A percentile compares a stretch with the other conserved stretches of the same genome.
phyloP scores from a whole-genome alignment of 306 rosid species.

The Astragalus membranaceus region DNA sequence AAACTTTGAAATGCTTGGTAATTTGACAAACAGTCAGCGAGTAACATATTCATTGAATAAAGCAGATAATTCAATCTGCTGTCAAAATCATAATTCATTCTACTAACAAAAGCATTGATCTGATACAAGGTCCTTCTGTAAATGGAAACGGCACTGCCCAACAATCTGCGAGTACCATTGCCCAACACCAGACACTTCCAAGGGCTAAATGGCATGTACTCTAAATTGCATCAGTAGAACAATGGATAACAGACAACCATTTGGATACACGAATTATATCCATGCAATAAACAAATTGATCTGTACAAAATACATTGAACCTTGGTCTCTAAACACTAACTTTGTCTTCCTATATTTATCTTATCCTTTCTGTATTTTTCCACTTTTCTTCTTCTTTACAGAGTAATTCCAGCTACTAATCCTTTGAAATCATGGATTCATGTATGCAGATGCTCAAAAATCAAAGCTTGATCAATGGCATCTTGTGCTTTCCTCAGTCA shows the following conservation, averaged over 20 bases:
- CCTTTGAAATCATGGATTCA: conserved; percentile 20
- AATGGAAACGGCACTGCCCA: conserved; percentile 10
- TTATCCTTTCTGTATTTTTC: conserved; percentile 37
- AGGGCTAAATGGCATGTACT: conserved; percentile 14
- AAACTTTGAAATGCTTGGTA: background rate
- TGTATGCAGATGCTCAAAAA: conserved; percentile 26
- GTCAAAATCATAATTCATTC: background rate
- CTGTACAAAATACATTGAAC: conserved; percentile 46
- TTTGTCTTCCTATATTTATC: conserved; percentile 30
- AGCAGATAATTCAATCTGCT: background rate
- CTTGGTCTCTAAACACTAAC: conserved; percentile 24
- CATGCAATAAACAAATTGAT: conserved; percentile 46
- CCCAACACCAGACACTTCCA: conserved; percentile 20
- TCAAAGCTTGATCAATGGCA: conserved; percentile 19
- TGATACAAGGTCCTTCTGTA: background rate
- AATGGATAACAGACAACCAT: conserved; percentile 19
- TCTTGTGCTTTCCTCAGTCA: conserved; percentile 25
- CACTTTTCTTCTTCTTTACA: conserved; percentile 47
- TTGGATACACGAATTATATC: conserved; percentile 36
- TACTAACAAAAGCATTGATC: conserved; percentile 4
- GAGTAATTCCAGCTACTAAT: conserved; percentile 39
- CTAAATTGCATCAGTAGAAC: conserved; percentile 20
- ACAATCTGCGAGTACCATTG: conserved; percentile 12
- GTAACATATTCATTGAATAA: background rate
- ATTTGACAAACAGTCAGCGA: conserved; percentile 22